Percentiles rank a stretch among this genome's conserved stretches.
These are phyloP conservation scores for Alisma plantagoaquatica DNA, from an alignment of 106 monocot species.

Conservation along the genomic window DNA sequence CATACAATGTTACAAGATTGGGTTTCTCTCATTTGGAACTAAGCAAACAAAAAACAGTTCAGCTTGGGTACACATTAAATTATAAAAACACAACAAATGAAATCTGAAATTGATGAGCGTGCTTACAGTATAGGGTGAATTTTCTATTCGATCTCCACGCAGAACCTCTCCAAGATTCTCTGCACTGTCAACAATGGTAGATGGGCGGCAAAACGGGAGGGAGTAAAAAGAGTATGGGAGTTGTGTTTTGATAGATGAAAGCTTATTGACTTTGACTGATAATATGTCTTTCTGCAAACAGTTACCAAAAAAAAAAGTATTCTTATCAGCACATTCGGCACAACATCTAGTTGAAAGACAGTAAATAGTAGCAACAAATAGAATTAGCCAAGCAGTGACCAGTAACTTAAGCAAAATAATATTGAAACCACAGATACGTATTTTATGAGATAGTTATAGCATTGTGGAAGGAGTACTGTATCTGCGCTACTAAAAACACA, in stretches of 20 bases:
- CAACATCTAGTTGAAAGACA: too few species aligned
- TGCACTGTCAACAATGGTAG: slow-evolving; percentile 79
- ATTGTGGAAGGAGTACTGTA: too few species aligned
- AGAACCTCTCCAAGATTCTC: slow-evolving; percentile 99
- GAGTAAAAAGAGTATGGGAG: slow-evolving; percentile 97
- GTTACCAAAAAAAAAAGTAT: too few species aligned
- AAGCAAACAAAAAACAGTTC: slow-evolving; percentile 4
- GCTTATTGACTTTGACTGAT: slow-evolving; percentile 90
- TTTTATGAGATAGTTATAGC: too few species aligned
- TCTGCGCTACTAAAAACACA: too few species aligned
- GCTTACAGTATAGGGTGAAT: slow-evolving; percentile 86
- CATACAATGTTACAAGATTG: slow-evolving; percentile 77
- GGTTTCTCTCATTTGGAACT: slow-evolving; percentile 97
- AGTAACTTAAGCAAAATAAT: too few species aligned
- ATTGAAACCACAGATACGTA: too few species aligned
- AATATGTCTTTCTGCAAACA: slow-evolving; percentile 70
- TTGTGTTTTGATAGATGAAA: slow-evolving; percentile 92
- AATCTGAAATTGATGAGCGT: not conserved
- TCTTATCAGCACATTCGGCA: too few species aligned
- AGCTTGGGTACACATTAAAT: too few species aligned
- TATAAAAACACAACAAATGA: too few species aligned
- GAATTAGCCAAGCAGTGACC: too few species aligned
- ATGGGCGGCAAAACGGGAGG: slow-evolving; percentile 78
- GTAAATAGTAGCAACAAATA: too few species aligned
- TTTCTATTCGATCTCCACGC: slow-evolving; percentile 96